Percentiles rank a stretch among this genome's conserved stretches.
Evolutionary conservation across 1,139 yeast species (phyloP).

Genomic region (Protomyces lactucae-debilis): DNA sequence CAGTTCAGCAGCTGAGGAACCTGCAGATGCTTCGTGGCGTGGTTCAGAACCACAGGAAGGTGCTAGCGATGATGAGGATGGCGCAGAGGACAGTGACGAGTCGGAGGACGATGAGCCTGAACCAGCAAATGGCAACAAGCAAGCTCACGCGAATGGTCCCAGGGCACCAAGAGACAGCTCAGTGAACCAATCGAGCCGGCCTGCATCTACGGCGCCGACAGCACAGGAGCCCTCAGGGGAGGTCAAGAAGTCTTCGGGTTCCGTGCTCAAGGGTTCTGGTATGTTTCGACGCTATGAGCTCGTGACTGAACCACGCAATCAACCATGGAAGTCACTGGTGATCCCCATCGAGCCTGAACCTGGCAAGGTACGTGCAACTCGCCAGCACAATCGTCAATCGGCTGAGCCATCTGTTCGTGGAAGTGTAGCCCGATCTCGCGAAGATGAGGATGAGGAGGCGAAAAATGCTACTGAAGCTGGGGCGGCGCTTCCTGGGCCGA

Average conservation of each 20-base stretch:
- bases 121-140: neutral
- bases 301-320: neutral
- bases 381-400: neutral
- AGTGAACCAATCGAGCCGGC: neutral
- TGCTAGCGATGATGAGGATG: neutral
- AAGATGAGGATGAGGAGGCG: no score
- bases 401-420: neutral
- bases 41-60: neutral
- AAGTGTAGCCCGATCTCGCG: no score
- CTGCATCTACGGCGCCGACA: neutral
- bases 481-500: no score
- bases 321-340: neutral
- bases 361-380: neutral
- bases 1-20: no score
- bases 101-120: neutral
- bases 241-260: neutral
- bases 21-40: neutral
- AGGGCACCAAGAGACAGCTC: neutral
- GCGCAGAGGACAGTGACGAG: neutral
- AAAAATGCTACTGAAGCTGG: no score
- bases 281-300: neutral
- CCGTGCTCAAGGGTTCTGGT: neutral
- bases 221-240: neutral
- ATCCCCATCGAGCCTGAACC: neutral
- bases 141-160: neutral